These are phyloP conservation scores for Pezicula radicicola DNA, from an alignment of 2,329 filamentous ascomycete species.

Conservation along the genomic window DNA sequence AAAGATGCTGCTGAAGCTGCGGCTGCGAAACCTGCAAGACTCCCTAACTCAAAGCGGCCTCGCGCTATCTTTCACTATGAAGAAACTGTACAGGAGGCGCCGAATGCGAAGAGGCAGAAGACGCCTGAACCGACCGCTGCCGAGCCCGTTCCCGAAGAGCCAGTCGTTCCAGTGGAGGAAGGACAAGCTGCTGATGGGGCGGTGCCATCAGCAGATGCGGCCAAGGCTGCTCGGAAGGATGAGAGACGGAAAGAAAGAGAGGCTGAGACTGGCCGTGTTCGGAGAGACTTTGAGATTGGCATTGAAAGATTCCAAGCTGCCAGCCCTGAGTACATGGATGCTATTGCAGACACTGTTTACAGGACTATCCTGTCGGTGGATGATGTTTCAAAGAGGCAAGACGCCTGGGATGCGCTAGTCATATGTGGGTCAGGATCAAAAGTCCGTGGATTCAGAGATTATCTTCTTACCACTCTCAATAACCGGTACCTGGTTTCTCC, in stretches of 20 bases:
- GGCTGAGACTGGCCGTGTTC: conserved; percentile 46
- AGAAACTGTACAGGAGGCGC: conserved; percentile 47
- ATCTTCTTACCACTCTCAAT: conserved; percentile 75
- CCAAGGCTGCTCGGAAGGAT: conserved; percentile 25
- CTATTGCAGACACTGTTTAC: conserved; percentile 81
- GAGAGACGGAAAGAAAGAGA: conserved; percentile 25
- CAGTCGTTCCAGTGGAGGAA: conserved; percentile 6
- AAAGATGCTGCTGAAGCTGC: conserved; percentile 44
- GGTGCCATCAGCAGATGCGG: conserved; percentile 11
- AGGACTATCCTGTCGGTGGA: conserved; percentile 78
- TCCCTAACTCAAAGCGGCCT: conserved; percentile 71
- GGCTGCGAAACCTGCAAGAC: conserved; percentile 51
- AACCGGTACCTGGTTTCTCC: conserved; percentile 88
- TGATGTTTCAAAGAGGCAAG: conserved; percentile 78
- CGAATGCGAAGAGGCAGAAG: conserved; percentile 37
- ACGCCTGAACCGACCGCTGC: conserved; percentile 25
- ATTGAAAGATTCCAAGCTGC: conserved; percentile 71
- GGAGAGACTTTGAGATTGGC: conserved; percentile 73
- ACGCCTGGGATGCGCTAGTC: conserved; percentile 89
- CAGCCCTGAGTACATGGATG: conserved; percentile 71
- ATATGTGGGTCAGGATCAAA: conserved; percentile 84
- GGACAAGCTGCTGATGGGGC: conserved; percentile 7
- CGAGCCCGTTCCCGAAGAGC: conserved; percentile 4
- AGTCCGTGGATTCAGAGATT: conserved; percentile 79
- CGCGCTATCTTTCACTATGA: conserved; percentile 73